These are phyloP conservation scores for Apiospora saccharicola DNA, from an alignment of 2,329 filamentous ascomycete species.

Conservation along the genomic window DNA sequence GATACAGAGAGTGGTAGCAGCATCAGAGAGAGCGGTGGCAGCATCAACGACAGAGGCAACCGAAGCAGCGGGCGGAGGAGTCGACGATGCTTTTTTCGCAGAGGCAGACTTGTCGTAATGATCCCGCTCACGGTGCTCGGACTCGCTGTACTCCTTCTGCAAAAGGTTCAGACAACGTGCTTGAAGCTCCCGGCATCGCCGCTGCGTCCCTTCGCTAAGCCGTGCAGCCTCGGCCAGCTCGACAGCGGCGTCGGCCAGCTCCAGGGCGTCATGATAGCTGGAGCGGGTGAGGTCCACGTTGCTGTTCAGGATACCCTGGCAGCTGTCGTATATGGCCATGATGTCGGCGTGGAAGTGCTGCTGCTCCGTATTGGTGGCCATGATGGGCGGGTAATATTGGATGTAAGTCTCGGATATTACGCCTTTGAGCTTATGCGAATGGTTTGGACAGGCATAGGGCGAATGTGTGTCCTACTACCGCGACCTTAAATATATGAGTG, in stretches of 20 bases:
- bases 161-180: neutral
- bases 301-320: neutral
- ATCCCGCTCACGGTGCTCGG: neutral
- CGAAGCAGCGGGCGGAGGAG: neutral
- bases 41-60: neutral
- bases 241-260: neutral
- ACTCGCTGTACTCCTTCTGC: neutral
- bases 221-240: neutral
- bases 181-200: neutral
- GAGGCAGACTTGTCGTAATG: neutral
- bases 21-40: neutral
- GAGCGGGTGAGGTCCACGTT: neutral
- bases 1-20: neutral
- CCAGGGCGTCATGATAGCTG: conserved; percentile 3
- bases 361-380: neutral
- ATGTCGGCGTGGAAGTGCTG: neutral
- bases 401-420: neutral
- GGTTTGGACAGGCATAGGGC: neutral
- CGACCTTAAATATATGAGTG: neutral
- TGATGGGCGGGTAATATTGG: neutral
- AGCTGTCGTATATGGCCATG: neutral
- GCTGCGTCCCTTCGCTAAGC: neutral
- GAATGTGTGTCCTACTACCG: neutral
- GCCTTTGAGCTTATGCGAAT: neutral
- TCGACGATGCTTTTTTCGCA: neutral